Percentiles rank a stretch among this genome's conserved stretches.
Evolutionary conservation across 2,329 filamentous ascomycete genomes (phyloP).

Genomic region (Cladophialophora psammophila): DNA sequence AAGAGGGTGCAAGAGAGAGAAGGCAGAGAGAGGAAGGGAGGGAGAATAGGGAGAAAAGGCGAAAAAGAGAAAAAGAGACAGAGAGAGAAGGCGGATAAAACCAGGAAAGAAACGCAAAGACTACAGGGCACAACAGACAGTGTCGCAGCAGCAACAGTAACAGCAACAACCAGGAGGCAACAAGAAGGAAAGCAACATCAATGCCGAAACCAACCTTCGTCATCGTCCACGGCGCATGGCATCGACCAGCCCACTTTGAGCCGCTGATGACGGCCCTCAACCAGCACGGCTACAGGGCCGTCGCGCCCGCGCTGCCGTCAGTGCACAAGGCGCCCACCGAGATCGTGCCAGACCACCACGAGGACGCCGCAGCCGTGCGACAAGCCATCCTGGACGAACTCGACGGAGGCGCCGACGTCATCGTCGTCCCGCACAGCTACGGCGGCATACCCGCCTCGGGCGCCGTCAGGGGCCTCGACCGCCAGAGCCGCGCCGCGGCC

Average conservation of each 20-base stretch:
- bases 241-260: slow-evolving; percentile 44
- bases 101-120: too few relatives aligned
- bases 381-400: slow-evolving; percentile 29
- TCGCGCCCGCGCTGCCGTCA: slow-evolving; percentile 40
- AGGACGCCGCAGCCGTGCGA: slow-evolving; percentile 29
- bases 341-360: slow-evolving; percentile 27
- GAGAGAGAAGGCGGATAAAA: too few relatives aligned
- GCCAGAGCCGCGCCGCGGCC: background rate
- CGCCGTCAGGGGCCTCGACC: slow-evolving; percentile 31
- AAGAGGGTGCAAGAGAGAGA: too few relatives aligned
- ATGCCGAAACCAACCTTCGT: slow-evolving; percentile 46
- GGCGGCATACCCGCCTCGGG: slow-evolving; percentile 36
- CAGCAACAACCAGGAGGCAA: too few relatives aligned
- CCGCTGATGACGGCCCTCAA: slow-evolving; percentile 43
- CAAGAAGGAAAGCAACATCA: too few relatives aligned
- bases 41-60: too few relatives aligned
- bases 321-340: slow-evolving; percentile 42
- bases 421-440: slow-evolving; percentile 38
- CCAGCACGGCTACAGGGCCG: slow-evolving; percentile 42
- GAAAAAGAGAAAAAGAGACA: too few relatives aligned
- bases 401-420: slow-evolving; percentile 29
- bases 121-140: too few relatives aligned
- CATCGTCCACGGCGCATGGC: slow-evolving; percentile 49
- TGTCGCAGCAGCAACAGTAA: too few relatives aligned
- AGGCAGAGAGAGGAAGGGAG: too few relatives aligned